Conservation (phyloP, 352 stramenopile species). For the Albugo laibachii region DNA sequence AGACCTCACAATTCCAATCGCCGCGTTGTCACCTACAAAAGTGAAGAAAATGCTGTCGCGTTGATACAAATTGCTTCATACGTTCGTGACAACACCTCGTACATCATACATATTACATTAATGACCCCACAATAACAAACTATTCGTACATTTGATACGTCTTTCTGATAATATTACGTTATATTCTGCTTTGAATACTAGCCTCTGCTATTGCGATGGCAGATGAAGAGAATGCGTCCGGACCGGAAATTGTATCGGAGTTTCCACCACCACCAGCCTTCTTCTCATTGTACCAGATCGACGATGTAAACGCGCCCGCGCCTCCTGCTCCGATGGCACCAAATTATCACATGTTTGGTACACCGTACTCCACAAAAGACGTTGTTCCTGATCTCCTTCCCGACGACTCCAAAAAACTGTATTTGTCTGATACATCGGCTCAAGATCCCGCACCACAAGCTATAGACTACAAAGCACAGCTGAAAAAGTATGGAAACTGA, state of each 20-base stretch:
- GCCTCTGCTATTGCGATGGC: background rate
- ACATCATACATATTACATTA: no score
- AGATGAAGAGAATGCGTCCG: slow-evolving; percentile 13
- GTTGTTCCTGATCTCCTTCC: slow-evolving; percentile 51
- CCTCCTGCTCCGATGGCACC: slow-evolving; percentile 52
- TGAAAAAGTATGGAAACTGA: slow-evolving; percentile 35
- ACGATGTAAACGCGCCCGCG: slow-evolving; percentile 19
- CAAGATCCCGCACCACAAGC: background rate
- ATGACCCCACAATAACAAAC: no score
- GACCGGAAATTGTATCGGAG: slow-evolving; percentile 66
- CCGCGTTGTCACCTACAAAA: no score
- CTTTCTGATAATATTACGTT: no score
- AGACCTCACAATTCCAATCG: no score
- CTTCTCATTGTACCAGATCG: slow-evolving; percentile 50
- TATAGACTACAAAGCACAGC: slow-evolving; percentile 53
- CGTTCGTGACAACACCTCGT: no score
- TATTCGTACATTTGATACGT: no score
- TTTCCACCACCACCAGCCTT: slow-evolving; percentile 65
- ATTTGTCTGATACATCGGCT: slow-evolving; percentile 5
- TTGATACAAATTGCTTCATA: no score
- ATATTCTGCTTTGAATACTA: no score
- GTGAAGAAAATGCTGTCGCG: no score
- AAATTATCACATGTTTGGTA: slow-evolving; percentile 75
- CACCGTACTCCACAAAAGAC: slow-evolving; percentile 66
- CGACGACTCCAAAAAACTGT: slow-evolving; percentile 38